Base-by-base conservation (phyloP, 495 filamentous ascomycete genomes). In the Hamigera avellanea region DNA sequence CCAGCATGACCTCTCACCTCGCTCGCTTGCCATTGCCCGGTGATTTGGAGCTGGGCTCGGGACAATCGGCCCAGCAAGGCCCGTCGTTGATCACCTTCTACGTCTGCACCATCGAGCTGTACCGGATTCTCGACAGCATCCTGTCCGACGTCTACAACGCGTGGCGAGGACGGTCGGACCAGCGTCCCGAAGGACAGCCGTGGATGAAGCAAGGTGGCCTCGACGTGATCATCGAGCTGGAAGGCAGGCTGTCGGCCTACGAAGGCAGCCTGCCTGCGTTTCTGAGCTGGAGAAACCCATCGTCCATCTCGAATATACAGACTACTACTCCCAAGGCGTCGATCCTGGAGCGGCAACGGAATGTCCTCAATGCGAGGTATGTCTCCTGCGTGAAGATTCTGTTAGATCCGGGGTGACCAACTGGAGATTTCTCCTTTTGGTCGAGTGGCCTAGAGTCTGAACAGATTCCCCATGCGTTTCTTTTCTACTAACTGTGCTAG, bases 141-240 rank as follows among this genome's bases (percentile, higher is more conserved):
- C 40, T 68, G 14, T 55, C 55, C 1, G 57, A 55, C 31, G 53
- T 67, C n/a, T 67, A 68, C 26, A 58, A 67, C 16, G 45, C 61
- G 8, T 57, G 61, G 43, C 46, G 47, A 13, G 46, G 52, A 13
- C 47, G n/a, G n/a, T n/a, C n/a, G n/a, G 36, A n/a, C 40, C 57
- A 8, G 33, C 40, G 1, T 35, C 27, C 1, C 40, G 39, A 19
- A 30, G 41, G 16, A 37, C 21, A n/a, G n/a, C n/a, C n/a, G n/a
- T n/a, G n/a, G n/a, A n/a, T n/a, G 14, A 44, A 36, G 32, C 44
- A 48, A 0, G 52, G 48, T 14, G 57, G 59, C 5, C 43, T 68
- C 12, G 62, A 69, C 40, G 43, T 49, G 0, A 46, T 70, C 14
- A 50, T 67, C 30, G 53, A 60, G 10, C 39, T 70, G 7, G 64